phyloP scores from a whole-genome alignment of 2,329 filamentous ascomycete genomes.

The Tetracladium maxilliforme region DNA sequence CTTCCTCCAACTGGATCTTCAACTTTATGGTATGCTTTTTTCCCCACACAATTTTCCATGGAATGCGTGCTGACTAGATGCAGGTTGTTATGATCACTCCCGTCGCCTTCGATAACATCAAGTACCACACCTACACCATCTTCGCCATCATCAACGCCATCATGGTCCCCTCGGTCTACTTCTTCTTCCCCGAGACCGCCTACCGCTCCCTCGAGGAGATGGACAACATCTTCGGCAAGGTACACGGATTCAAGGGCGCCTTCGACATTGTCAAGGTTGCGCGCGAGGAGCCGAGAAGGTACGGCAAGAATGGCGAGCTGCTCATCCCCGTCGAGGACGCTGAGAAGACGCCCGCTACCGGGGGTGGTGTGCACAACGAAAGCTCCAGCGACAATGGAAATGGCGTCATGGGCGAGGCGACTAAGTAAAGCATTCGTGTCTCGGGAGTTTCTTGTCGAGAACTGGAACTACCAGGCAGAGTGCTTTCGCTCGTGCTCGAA shows the following conservation, averaged over 20 bases:
- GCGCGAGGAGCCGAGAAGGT: conserved; percentile 31
- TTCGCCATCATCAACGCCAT: conserved; percentile 37
- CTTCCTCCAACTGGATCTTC: conserved; percentile 32
- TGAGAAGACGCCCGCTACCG: too few relatives aligned
- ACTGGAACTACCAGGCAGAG: too few relatives aligned
- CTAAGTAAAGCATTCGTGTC: too few relatives aligned
- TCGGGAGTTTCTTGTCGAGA: too few relatives aligned
- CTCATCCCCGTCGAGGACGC: conserved; percentile 14
- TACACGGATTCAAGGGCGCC: conserved; percentile 24
- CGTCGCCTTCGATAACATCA: conserved; percentile 30
- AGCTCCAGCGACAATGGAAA: too few relatives aligned
- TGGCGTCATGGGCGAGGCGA: too few relatives aligned
- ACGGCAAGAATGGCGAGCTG: conserved; percentile 39
- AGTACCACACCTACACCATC: conserved; percentile 47
- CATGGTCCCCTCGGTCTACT: conserved; percentile 34
- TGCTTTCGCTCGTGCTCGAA: too few relatives aligned
- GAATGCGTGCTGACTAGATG: conserved; percentile 35
- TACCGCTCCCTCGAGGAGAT: conserved; percentile 50
- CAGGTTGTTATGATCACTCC: conserved; percentile 25
- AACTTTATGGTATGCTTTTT: conserved; percentile 53
- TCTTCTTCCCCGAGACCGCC: conserved; percentile 38
- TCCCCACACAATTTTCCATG: conserved; percentile 42
- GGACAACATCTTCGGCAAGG: conserved; percentile 50
- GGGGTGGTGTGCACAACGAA: too few relatives aligned
- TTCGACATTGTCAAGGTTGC: conserved; percentile 23